phyloP scores from a whole-genome alignment of 352 stramenopile genomes.

The Discostella stelligera region DNA sequence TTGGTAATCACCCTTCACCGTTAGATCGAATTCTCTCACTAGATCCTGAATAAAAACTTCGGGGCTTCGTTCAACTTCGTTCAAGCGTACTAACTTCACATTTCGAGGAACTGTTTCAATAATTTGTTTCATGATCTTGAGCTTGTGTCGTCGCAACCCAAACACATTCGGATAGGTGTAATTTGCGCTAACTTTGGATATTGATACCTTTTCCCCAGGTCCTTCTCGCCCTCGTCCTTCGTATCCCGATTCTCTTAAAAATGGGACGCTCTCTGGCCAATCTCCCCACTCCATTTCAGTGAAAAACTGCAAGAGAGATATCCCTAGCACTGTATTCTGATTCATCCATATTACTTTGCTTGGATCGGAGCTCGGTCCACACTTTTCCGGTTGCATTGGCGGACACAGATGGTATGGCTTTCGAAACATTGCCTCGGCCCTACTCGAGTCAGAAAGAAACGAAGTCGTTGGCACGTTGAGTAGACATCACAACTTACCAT shows the following conservation, averaged over 20 bases:
- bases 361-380: slow-evolving; percentile 17
- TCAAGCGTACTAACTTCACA: slow-evolving; percentile 46
- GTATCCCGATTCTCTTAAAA: slow-evolving; percentile 18
- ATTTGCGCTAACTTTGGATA: slow-evolving; percentile 38
- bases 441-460: not conserved
- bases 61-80: slow-evolving; percentile 44
- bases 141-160: slow-evolving; percentile 41
- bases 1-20: slow-evolving; percentile 28
- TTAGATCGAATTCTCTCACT: slow-evolving; percentile 41
- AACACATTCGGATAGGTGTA: slow-evolving; percentile 53
- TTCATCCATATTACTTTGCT: slow-evolving; percentile 39
- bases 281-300: slow-evolving; percentile 39
- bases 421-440: slow-evolving; percentile 47
- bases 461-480: not conserved
- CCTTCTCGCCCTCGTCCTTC: not conserved
- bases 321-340: slow-evolving; percentile 29
- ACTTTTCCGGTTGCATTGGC: slow-evolving; percentile 36
- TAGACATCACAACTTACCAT: slow-evolving; percentile 18
- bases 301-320: slow-evolving; percentile 43
- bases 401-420: slow-evolving; percentile 51
- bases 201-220: slow-evolving; percentile 12
- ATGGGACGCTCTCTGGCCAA: slow-evolving; percentile 44
- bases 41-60: slow-evolving; percentile 47
- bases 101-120: slow-evolving; percentile 32
- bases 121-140: slow-evolving; percentile 52